Evolutionary conservation across 1,139 yeast species (phyloP).

Genomic region (Lodderomyces parapsilosis): DNA sequence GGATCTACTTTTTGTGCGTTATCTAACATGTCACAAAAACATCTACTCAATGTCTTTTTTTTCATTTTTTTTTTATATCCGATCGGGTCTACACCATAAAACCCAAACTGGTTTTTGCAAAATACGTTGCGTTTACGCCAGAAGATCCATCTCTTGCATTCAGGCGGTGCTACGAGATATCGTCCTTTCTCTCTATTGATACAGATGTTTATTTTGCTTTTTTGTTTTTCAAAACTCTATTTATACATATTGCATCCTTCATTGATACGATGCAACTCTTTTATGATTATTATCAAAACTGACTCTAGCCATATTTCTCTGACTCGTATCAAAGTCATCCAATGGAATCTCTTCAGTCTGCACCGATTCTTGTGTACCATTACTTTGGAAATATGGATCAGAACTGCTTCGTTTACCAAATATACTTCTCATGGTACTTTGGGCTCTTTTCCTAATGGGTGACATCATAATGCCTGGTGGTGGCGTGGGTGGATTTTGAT

Average conservation of each 20-base stretch:
- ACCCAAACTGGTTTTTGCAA: no score
- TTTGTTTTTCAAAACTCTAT: no score
- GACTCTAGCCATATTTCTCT: not conserved
- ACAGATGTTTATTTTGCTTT: not conserved
- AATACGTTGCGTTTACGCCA: no score
- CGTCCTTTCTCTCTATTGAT: not conserved
- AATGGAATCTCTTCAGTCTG: slow-evolving; percentile 52
- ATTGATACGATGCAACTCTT: slow-evolving; percentile 15
- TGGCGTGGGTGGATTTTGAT: slow-evolving; percentile 13
- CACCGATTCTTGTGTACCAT: slow-evolving; percentile 16
- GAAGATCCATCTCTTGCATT: no score
- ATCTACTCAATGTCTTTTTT: no score
- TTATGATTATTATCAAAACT: slow-evolving; percentile 18
- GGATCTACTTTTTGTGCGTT: no score
- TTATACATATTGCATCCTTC: no score
- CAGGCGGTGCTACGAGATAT: not conserved
- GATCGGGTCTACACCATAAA: no score
- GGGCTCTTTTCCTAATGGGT: slow-evolving; percentile 10
- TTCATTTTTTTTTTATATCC: no score
- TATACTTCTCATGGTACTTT: slow-evolving; percentile 8
- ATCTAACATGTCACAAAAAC: no score
- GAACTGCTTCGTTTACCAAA: slow-evolving; percentile 10
- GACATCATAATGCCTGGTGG: slow-evolving; percentile 13
- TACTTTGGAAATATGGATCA: slow-evolving; percentile 8
- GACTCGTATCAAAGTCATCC: slow-evolving; percentile 34